These are phyloP conservation scores for Pelagophyceae sp. DNA, from an alignment of 352 stramenopile genomes.

Conservation along the genomic window DNA sequence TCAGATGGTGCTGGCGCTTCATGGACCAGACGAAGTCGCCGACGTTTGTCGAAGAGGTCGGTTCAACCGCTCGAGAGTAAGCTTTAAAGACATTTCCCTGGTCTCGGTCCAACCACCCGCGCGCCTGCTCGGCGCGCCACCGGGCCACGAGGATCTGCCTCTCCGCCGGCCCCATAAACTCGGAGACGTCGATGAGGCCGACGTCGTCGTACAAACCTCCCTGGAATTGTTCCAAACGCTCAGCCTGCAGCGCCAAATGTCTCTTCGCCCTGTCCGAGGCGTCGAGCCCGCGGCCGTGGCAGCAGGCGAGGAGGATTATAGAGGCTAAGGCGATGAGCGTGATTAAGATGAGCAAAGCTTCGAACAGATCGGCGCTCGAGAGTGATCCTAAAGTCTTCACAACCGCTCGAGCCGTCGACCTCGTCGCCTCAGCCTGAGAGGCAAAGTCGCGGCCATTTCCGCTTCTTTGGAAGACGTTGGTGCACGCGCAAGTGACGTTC, in stretches of 20 bases:
- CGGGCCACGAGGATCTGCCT: neutral
- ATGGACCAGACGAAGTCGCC: neutral
- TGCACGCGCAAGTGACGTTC: constrained; percentile 14
- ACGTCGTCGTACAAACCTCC: too few relatives aligned
- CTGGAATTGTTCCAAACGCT: too few relatives aligned
- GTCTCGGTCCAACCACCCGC: neutral
- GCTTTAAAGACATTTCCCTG: neutral
- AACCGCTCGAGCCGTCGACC: neutral
- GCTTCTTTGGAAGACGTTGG: neutral
- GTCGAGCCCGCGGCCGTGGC: neutral
- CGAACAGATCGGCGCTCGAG: neutral
- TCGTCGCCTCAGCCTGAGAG: neutral
- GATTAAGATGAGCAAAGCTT: constrained; percentile 1
- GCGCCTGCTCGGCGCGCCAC: neutral
- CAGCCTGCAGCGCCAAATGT: neutral
- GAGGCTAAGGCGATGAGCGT: neutral
- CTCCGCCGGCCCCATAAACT: neutral
- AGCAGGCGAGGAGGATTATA: neutral
- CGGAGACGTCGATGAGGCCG: neutral
- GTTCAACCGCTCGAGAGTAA: too few relatives aligned
- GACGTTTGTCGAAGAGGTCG: too few relatives aligned
- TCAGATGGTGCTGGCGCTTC: neutral
- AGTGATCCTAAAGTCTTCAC: neutral
- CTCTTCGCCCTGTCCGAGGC: neutral
- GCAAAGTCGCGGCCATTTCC: too few relatives aligned